These are phyloP conservation scores for Xylogone sp. DNA, from an alignment of 2,329 filamentous ascomycete species.

Conservation along the genomic window DNA sequence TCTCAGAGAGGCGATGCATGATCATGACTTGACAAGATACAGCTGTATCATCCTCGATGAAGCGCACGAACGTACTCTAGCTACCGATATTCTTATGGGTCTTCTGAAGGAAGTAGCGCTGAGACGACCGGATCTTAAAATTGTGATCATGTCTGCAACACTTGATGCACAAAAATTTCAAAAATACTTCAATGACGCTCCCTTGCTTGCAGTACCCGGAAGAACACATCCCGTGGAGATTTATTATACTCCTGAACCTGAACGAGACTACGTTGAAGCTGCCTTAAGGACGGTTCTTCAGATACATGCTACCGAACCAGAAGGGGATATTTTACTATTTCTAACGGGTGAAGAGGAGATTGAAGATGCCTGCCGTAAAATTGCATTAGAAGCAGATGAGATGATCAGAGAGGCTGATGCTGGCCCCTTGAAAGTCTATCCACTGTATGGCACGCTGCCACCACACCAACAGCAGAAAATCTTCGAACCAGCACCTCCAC, in stretches of 20 bases:
- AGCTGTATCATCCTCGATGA: constrained; percentile 98
- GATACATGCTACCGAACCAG: constrained; percentile 88
- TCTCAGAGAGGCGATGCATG: constrained; percentile 92
- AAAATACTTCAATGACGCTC: constrained; percentile 92
- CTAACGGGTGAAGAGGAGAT: constrained; percentile 98
- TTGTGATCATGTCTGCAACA: constrained; percentile 98
- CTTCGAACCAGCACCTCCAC: constrained; percentile 80
- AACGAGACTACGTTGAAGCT: constrained; percentile 95
- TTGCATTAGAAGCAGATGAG: constrained; percentile 85
- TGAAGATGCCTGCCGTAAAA: constrained; percentile 92
- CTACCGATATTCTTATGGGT: constrained; percentile 96
- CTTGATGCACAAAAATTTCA: constrained; percentile 98
- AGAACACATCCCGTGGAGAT: constrained; percentile 96
- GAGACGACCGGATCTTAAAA: constrained; percentile 85
- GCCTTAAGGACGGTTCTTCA: constrained; percentile 92
- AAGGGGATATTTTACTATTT: constrained; percentile 92
- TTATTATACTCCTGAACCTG: constrained; percentile 95
- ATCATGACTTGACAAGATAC: constrained; percentile 86
- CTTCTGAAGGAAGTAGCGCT: constrained; percentile 85
- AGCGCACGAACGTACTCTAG: constrained; percentile 94
- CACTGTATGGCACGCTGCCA: constrained; percentile 89
- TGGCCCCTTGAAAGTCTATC: constrained; percentile 85
- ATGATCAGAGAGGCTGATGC: constrained; percentile 87
- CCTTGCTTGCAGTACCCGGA: constrained; percentile 88
- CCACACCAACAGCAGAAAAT: constrained; percentile 93